Conservation (phyloP, 2,329 filamentous ascomycete genomes). For the Cladorrhinum sp. region DNA sequence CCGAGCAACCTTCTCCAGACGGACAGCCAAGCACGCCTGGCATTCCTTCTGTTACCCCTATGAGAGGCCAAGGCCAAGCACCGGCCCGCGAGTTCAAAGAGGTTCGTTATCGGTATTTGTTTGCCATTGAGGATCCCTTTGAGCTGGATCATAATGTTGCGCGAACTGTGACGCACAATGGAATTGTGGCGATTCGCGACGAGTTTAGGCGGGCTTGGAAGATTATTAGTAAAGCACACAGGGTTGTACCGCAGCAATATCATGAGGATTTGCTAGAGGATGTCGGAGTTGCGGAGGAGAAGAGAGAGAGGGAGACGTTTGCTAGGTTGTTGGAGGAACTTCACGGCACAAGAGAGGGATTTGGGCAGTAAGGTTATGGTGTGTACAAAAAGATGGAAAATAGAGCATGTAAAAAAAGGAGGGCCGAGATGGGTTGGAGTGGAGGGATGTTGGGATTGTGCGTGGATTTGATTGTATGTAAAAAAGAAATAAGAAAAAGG, state of each 20-base stretch:
- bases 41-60: neutral
- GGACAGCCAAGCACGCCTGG: neutral
- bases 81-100: slow-evolving; percentile 53
- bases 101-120: slow-evolving; percentile 74
- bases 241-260: slow-evolving; percentile 17
- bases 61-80: neutral
- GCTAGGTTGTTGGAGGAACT: slow-evolving; percentile 40
- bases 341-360: slow-evolving; percentile 29
- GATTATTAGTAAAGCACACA: slow-evolving; percentile 58
- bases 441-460: too few species aligned
- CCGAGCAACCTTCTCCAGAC: neutral
- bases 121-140: slow-evolving; percentile 91
- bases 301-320: slow-evolving; percentile 36
- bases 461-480: too few species aligned
- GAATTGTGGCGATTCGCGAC: slow-evolving; percentile 76
- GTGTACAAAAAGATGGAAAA: neutral
- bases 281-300: slow-evolving; percentile 37
- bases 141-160: slow-evolving; percentile 86
- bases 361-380: neutral
- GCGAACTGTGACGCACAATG: slow-evolving; percentile 77
- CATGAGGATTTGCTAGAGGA: slow-evolving; percentile 54
- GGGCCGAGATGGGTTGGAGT: too few species aligned
- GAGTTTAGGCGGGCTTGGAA: slow-evolving; percentile 80
- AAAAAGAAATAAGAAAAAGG: neutral
- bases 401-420: neutral